Conservation (phyloP, 1,139 yeast species). For the Pichia sp. region DNA sequence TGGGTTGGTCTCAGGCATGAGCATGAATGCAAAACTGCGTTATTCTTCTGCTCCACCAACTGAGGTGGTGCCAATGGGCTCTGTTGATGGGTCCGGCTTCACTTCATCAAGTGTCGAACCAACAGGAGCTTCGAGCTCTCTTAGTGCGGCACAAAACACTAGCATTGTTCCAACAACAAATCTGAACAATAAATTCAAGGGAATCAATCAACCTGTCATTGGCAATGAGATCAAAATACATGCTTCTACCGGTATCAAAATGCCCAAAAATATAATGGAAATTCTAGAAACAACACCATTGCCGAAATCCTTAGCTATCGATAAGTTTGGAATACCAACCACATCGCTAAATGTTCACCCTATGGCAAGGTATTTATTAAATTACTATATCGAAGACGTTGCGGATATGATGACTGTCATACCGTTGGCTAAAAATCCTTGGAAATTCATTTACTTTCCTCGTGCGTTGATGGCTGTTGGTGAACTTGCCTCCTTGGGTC, state of each 20-base stretch:
- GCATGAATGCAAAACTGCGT: not conserved
- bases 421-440: constrained; percentile 76
- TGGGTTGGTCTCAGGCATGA: not conserved
- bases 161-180: constrained; percentile 17
- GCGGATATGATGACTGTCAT: constrained; percentile 88
- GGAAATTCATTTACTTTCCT: constrained; percentile 83
- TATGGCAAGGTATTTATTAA: constrained; percentile 61
- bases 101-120: constrained; percentile 10
- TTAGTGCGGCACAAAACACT: constrained; percentile 4
- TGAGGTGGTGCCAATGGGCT: constrained; percentile 10
- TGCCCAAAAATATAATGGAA: constrained; percentile 42
- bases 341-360: constrained; percentile 64
- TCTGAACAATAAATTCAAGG: constrained; percentile 18
- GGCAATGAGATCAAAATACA: constrained; percentile 28
- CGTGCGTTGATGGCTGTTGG: constrained; percentile 79
- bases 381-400: constrained; percentile 72
- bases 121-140: constrained; percentile 6
- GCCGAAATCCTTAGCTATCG: constrained; percentile 39
- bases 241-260: constrained; percentile 30
- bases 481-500: constrained; percentile 70
- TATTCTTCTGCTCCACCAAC: constrained; percentile 8
- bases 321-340: constrained; percentile 48
- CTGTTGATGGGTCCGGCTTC: constrained; percentile 8
- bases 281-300: constrained; percentile 43
- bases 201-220: constrained; percentile 18